Conservation (phyloP, 257 asterid species). For the Solanum phureja region DNA sequence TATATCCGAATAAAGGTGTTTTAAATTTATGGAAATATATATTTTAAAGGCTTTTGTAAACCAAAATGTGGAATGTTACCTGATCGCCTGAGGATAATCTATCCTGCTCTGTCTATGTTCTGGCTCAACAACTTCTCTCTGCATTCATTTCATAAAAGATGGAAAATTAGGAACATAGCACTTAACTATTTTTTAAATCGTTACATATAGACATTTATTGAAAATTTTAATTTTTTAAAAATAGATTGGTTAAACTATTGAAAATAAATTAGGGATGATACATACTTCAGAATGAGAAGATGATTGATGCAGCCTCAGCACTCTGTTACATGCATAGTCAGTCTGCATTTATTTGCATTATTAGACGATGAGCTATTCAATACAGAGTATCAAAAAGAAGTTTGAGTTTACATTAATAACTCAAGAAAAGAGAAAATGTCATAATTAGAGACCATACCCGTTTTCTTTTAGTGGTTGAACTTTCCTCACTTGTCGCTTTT, state of each 20-base stretch:
- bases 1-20: background rate
- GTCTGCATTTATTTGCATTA: background rate
- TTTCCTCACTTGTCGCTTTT: background rate
- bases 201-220: background rate
- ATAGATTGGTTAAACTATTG: background rate
- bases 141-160: background rate
- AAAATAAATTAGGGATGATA: background rate
- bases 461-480: background rate
- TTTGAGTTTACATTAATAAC: background rate
- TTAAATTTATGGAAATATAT: background rate
- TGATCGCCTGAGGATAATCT: background rate
- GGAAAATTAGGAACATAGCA: background rate
- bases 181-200: background rate
- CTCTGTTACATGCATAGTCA: background rate
- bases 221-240: background rate
- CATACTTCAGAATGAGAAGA: background rate
- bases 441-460: background rate
- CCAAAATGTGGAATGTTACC: background rate
- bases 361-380: background rate
- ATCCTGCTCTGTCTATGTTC: background rate
- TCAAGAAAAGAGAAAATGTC: background rate
- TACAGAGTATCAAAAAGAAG: background rate
- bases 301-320: background rate
- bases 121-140: background rate
- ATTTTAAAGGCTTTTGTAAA: background rate